A percentile compares a stretch with the other conserved stretches of the same genome.
Conservation (phyloP, 257 asterid species). For the Penstemon davidsonii region DNA sequence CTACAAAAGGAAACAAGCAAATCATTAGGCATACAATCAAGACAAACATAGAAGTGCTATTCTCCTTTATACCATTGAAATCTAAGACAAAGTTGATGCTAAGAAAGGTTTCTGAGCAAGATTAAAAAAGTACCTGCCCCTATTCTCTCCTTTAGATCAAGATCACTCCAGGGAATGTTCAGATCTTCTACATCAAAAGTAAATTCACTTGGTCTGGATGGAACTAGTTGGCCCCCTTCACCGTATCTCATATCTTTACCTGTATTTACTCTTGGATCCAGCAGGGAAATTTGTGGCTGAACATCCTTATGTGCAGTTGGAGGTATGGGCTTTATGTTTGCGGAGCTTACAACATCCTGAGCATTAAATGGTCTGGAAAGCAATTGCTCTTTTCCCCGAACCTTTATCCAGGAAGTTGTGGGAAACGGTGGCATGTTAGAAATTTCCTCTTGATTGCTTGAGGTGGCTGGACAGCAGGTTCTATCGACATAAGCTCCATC, state of each 20-base stretch:
- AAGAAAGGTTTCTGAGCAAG: conserved; percentile 24
- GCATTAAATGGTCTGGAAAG: conserved; percentile 30
- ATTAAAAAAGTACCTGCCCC: conserved; percentile 76
- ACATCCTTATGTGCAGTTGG: no score
- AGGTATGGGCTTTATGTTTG: no score
- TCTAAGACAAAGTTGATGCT: neutral
- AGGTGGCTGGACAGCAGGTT: conserved; percentile 41
- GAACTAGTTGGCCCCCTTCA: conserved; percentile 44
- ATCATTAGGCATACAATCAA: conserved; percentile 19
- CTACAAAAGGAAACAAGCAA: conserved; percentile 33
- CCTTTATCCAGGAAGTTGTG: conserved; percentile 58
- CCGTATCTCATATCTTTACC: conserved; percentile 43
- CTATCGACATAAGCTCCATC: conserved; percentile 11
- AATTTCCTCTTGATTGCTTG: conserved; percentile 55
- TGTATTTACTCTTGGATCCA: conserved; percentile 43
- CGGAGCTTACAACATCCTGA: no score
- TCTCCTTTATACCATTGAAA: conserved; percentile 2
- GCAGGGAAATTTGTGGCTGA: conserved; percentile 18
- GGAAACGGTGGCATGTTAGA: conserved; percentile 40
- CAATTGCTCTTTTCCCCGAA: conserved; percentile 53
- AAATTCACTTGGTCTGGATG: conserved; percentile 50
- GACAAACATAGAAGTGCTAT: conserved; percentile 6
- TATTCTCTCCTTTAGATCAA: conserved; percentile 76
- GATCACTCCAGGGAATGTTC: conserved; percentile 87
- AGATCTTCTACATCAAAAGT: conserved; percentile 70